Base-by-base conservation (phyloP, 176 grass and related monocot genomes). In the Musa itinerans region DNA sequence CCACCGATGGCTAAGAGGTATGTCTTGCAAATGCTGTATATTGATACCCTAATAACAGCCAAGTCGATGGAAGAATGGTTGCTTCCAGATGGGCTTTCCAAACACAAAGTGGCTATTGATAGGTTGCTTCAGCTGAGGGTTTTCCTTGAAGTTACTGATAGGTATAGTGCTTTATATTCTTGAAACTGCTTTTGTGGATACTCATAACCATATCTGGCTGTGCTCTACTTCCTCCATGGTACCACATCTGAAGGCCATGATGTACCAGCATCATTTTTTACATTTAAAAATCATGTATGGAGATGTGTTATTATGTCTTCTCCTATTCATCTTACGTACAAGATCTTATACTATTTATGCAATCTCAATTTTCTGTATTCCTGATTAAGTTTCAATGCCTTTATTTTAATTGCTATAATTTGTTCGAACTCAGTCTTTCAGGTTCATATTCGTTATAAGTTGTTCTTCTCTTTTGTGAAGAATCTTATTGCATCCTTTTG, bases 1-100 rank as follows among this genome's bases (percentile, higher is more conserved):
- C 90, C 90, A 1, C 90, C 93, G 19, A 63, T 97, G 55, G 90
- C 90, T 13, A 98, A 98, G 86, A 93, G 92, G 78, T 93, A 93
- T 63, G 80, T 78, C 8, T 61, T 98, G 82, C 90, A 93, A 84
- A 93, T 98, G 86, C 24, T 98, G 20, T 97, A 85, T 9, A 56
- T 97, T 62, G 81, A 78, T 15, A 75, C 82, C 11, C 74, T 86
- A 0, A 48, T 96, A 63, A 70, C 77, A 0, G 82, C 86, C 16
- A 76, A 86, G 71, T 89, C 94, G 21, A 85, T 97, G 82, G 78
- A 97, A 65, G 94, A 90, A 64, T 97, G 94, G 94, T 80, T 97
- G 69, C 90, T 89, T 15, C 65, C 86, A 50, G 93, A 86, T 19
- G 91, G 86, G 74, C 54, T 81, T 51, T 59, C 89, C 51, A 96